Evolutionary conservation across 805 yeast species (phyloP).

Genomic region (Wickerhamiella musiphila): DNA sequence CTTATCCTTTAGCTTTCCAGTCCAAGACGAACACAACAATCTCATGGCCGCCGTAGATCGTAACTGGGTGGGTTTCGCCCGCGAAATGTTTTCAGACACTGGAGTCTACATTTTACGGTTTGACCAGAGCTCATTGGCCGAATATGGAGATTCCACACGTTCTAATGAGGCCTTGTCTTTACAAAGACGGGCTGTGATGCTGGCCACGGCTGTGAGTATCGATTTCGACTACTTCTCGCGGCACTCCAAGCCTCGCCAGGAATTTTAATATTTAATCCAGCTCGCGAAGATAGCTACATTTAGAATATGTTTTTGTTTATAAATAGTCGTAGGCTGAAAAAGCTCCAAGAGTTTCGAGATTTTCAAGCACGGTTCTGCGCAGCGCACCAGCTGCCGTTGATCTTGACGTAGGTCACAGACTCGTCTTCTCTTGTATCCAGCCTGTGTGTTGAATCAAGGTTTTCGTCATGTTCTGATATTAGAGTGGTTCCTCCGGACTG

Average conservation of each 20-base stretch:
- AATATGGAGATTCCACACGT: constrained; percentile 35
- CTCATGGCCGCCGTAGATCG: constrained; percentile 69
- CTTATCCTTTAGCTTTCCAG: constrained; percentile 73
- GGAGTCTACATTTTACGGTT: constrained; percentile 79
- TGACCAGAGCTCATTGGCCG: constrained; percentile 50
- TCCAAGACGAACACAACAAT: constrained; percentile 36
- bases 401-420: too few species aligned
- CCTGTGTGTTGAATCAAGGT: too few species aligned
- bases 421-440: too few species aligned
- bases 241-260: constrained; percentile 56
- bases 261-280: too few species aligned
- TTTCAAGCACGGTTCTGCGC: too few species aligned
- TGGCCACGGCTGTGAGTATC: constrained; percentile 78
- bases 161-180: constrained; percentile 39
- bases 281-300: too few species aligned
- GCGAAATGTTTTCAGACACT: constrained; percentile 87
- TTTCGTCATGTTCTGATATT: too few species aligned
- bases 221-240: constrained; percentile 96
- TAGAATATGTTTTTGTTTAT: too few species aligned
- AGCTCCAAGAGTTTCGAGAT: too few species aligned
- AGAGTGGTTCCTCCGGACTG: too few species aligned
- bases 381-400: too few species aligned
- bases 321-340: too few species aligned
- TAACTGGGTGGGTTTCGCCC: constrained; percentile 87
- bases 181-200: constrained; percentile 70